Base-by-base conservation (phyloP, 163 green algal genomes). In the Prototheca wickerhamii region DNA sequence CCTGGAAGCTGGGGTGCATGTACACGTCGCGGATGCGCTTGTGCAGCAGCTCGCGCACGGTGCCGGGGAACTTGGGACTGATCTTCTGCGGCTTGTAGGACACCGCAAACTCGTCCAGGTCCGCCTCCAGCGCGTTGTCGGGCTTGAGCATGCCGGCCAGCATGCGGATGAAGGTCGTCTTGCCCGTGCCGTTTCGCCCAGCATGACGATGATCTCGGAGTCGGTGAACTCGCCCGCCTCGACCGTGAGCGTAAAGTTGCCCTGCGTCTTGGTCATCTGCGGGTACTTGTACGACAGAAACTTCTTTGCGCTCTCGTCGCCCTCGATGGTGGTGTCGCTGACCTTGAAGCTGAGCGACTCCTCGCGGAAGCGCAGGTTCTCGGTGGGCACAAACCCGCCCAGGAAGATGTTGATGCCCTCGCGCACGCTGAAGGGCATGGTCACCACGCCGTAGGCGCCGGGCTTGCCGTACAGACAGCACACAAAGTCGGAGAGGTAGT, bases 31-130 rank as follows among this genome's bases (percentile, higher is more conserved):
- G 78, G 73, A 96, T 93, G 75, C 91, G 89, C 86, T 95, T 96
- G 81, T 96, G 86, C 66, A 98, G 86, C 74, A 98, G 82, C 60
- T 94, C 78, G 30, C 92, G 82, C 50, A 98, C 93, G 8, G 85
- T 94, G 52, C 86, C 83, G 28, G 88, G 82, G 76, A 98, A 98
- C 79, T 97, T 98, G 67, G 92, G 93, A 17, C 74, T 88, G 76
- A 98, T 98, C 83, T 98, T 98, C 83, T 98, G 93, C n/a, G 93
- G 93, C 84, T 98, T 98, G 85, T 97, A 97, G 59, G 77, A 91
- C 26, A 98, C 87, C 46, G 92, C 92, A 77, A 95, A 96, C 61
- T 84, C 71, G 33, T 83, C 75, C 54, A 90, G 53, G 65, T 91
- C 72, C 17, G 76, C 70, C 23, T 31, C 61, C 25, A 70, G 18